Conservation (phyloP, 225 moss, liverwort and hornwort genomes). For the Physcomitrellopsis africana region DNA sequence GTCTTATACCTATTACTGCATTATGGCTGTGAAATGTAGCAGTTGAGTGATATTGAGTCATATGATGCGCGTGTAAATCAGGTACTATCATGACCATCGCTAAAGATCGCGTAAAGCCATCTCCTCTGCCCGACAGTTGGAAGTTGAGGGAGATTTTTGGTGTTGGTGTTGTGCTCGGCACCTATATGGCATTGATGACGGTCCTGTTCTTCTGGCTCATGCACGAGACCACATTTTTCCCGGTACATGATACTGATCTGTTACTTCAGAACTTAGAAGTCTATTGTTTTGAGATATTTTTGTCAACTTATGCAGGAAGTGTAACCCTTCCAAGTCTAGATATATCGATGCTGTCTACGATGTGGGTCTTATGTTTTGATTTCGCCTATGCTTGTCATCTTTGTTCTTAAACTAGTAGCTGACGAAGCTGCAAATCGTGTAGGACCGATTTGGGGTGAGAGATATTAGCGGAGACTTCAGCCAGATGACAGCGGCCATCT, state of each 20-base stretch:
- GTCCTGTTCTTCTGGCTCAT: conserved; percentile 67
- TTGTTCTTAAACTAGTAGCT: conserved; percentile 3
- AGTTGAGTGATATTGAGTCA: neutral
- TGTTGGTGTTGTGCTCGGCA: conserved; percentile 72
- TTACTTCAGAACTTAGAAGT: neutral
- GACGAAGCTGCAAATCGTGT: conserved; percentile 10
- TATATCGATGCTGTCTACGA: neutral
- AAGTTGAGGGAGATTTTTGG: conserved; percentile 74
- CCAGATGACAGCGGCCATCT: conserved; percentile 42
- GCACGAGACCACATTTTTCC: conserved; percentile 55
- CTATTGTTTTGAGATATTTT: neutral
- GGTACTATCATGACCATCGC: conserved; percentile 90
- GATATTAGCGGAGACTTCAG: conserved; percentile 25
- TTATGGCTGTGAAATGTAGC: neutral
- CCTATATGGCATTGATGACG: conserved; percentile 75
- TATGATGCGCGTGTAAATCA: neutral
- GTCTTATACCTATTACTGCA: neutral
- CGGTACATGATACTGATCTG: conserved; percentile 29
- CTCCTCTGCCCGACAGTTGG: conserved; percentile 84
- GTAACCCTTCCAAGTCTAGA: neutral
- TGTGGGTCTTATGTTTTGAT: neutral
- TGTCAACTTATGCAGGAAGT: neutral
- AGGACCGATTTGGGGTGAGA: conserved; percentile 42
- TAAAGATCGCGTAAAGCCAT: conserved; percentile 88
- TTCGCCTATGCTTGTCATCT: neutral